Evolutionary conservation across 495 filamentous ascomycete genomes (phyloP).

Genomic region (Xylaria bambusicola): DNA sequence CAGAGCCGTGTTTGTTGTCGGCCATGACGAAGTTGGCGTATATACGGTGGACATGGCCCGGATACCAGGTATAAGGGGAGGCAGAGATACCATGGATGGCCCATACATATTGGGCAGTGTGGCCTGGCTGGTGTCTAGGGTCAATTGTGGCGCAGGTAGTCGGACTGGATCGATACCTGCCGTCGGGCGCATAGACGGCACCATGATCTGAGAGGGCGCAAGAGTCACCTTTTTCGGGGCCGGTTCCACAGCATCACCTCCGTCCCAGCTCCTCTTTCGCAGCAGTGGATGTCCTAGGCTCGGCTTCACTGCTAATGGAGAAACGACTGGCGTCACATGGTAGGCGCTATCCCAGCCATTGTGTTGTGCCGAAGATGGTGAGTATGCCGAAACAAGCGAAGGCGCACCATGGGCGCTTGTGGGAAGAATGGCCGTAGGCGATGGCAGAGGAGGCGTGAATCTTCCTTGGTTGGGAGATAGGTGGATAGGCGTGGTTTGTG

Average conservation of each 20-base stretch:
- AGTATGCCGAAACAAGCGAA: conserved; percentile 32
- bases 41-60: conserved; percentile 56
- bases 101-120: conserved; percentile 21
- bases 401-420: conserved; percentile 33
- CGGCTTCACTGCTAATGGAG: conserved; percentile 56
- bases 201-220: conserved; percentile 34
- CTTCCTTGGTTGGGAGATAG: conserved; percentile 39
- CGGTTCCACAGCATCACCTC: conserved; percentile 58
- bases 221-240: conserved; percentile 61
- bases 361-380: conserved; percentile 33
- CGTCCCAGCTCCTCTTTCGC: conserved; percentile 75
- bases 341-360: conserved; percentile 41
- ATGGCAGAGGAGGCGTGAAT: conserved; percentile 46
- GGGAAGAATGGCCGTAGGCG: conserved; percentile 46
- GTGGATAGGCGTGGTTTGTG: conserved; percentile 37
- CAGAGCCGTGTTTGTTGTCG: conserved; percentile 30
- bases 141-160: conserved; percentile 44
- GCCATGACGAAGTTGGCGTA: conserved; percentile 33
- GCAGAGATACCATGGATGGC: conserved; percentile 38
- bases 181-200: conserved; percentile 41
- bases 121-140: conserved; percentile 42
- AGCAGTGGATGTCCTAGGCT: conserved; percentile 43
- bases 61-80: conserved; percentile 45
- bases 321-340: conserved; percentile 43
- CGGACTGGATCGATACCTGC: conserved; percentile 31